A percentile compares a stretch with the other conserved stretches of the same genome.
phyloP scores from a whole-genome alignment of 2,329 filamentous ascomycete species.

The Diaporthe amygdali region DNA sequence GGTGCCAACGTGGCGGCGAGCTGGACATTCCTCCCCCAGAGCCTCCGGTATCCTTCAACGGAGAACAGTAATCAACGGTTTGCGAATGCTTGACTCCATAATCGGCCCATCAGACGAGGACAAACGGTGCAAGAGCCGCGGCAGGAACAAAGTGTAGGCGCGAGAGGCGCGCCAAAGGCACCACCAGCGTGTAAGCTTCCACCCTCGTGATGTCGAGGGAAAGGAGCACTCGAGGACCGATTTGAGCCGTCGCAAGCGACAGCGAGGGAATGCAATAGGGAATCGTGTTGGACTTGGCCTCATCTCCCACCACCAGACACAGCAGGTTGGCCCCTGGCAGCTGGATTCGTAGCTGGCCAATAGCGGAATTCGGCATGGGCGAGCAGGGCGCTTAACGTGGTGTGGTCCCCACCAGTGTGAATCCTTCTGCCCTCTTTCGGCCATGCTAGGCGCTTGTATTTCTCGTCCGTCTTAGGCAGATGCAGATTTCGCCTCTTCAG shows the following conservation, averaged over 20 bases:
- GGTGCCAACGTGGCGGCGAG: neutral
- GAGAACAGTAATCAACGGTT: neutral
- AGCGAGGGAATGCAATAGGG: neutral
- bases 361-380: conserved; percentile 11
- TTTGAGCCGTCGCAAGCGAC: neutral
- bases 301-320: neutral
- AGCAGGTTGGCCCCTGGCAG: conserved; percentile 11
- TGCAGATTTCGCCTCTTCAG: neutral
- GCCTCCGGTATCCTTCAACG: neutral
- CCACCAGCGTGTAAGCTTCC: neutral
- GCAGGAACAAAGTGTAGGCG: neutral
- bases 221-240: neutral
- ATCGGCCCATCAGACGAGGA: neutral
- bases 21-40: neutral
- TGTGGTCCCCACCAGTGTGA: neutral
- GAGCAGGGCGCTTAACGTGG: conserved; percentile 2
- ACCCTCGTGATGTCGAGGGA: neutral
- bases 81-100: neutral
- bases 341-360: conserved; percentile 9
- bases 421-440: neutral
- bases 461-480: neutral
- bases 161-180: neutral
- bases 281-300: neutral
- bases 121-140: neutral
- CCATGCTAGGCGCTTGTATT: neutral